Base-by-base conservation (phyloP, 805 yeast species). In the Tetrapisispora taiwanensis region DNA sequence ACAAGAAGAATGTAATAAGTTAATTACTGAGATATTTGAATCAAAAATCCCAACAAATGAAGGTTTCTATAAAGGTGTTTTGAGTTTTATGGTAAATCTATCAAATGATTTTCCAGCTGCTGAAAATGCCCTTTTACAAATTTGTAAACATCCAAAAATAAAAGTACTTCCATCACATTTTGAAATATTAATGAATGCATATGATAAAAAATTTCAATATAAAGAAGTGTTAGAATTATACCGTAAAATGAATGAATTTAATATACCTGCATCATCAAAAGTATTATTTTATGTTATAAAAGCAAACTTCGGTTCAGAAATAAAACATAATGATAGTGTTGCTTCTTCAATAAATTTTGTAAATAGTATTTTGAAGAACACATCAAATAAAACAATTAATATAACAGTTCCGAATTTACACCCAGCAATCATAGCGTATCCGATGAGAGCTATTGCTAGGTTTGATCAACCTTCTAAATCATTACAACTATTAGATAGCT, bases 371-470 rank as follows among this genome's bases (percentile, higher is more conserved):
- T 55, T 67, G 49, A 52, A 52, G 24, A 58, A 51, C 30, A 56
- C 52, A 19, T 53, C 55, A 28, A 50, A 47, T 26, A 52, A 46
- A 45, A 53, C 45, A 18, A 33, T 48, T 30, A 57, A 48, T 46
- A 46, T 56, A 1, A 44, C 58, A 0, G 44, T 46, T n/a, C 53
- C 53, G 2, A 48, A 47, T 13, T 42, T 66, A 28, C 66, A 63
- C 36, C 68, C 69, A 20, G 54, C 64, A 2, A 52, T 62, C 8
- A 45, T 68, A 43, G 65, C 63, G 31, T 68, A 69, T 53, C 60
- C 70, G 20, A 54, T 67, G 47, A 54, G 59, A 32, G 44, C 53
- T 3, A 49, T 67, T 26, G 55, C 62, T 2, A 59, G 57, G 36
- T 49, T 44, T 43, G 58, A 63, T 40, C 52, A 57, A 26, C 65